Evolutionary conservation across 495 filamentous ascomycete genomes (phyloP).

Genomic region (Aspergillus homomorphus): DNA sequence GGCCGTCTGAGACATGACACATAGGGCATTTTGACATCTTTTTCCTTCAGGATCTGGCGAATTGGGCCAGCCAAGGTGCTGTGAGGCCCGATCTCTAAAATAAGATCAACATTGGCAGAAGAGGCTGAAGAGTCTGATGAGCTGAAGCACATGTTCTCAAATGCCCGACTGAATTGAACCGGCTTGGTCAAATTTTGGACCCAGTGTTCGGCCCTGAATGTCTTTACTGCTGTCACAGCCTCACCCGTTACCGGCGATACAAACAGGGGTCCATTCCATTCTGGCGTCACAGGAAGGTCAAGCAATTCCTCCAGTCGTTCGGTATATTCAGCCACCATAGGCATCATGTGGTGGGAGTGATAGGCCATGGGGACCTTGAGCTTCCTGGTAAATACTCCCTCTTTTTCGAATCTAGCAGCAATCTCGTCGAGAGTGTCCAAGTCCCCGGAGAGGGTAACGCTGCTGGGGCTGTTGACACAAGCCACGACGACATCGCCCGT

Average conservation of each 20-base stretch:
- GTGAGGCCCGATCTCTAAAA: not conserved
- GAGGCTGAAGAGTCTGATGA: not conserved
- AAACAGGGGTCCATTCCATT: not conserved
- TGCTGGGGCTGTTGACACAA: constrained; percentile 49
- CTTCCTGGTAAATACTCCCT: constrained; percentile 11
- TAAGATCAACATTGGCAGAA: not conserved
- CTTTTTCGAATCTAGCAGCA: constrained; percentile 24
- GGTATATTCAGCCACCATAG: constrained; percentile 2
- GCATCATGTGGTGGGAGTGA: constrained; percentile 7
- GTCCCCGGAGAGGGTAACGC: constrained; percentile 49
- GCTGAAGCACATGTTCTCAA: not conserved
- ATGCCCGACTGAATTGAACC: not conserved
- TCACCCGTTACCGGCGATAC: constrained; percentile 28
- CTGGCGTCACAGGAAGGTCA: not conserved
- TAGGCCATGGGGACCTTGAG: not conserved
- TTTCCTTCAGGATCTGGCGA: too few species aligned
- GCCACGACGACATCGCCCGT: constrained; percentile 41
- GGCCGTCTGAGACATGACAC: too few species aligned
- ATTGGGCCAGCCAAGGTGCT: not conserved
- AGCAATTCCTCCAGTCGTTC: constrained; percentile 1
- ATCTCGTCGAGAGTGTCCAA: constrained; percentile 27
- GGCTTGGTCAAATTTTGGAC: constrained; percentile 29
- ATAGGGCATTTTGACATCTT: constrained; percentile 2
- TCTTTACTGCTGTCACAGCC: constrained; percentile 8
- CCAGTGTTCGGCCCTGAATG: constrained; percentile 24